Percentiles rank a stretch among this genome's conserved stretches.
Conservation (phyloP, 371 early-diverging fungal genomes). For the Funneliformis caledonium region DNA sequence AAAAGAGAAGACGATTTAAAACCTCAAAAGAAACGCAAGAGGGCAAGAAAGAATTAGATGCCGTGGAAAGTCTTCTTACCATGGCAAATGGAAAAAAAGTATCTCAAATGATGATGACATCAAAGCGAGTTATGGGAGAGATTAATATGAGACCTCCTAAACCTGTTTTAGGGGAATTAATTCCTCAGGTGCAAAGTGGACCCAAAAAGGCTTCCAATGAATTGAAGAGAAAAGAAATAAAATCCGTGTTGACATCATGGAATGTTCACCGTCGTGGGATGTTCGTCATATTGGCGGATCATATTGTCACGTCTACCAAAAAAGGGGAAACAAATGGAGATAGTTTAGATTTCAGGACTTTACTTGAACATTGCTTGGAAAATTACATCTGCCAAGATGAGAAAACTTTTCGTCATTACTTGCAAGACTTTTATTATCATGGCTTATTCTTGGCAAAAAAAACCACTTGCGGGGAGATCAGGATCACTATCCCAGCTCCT, state of each 20-base stretch:
- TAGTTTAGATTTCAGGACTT: not conserved
- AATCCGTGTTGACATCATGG: conserved; percentile 41
- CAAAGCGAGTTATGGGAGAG: not conserved
- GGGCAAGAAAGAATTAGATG: not conserved
- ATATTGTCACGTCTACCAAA: not conserved
- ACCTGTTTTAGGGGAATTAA: not conserved
- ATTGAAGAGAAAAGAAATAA: not conserved
- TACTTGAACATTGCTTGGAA: not conserved
- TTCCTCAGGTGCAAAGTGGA: not conserved
- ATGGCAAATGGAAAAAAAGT: not conserved
- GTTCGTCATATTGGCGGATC: not conserved
- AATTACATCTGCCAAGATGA: not conserved
- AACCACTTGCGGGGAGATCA: not conserved
- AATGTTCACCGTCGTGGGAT: not conserved
- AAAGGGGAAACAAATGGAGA: not conserved
- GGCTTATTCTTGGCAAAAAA: not conserved
- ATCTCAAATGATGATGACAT: not conserved
- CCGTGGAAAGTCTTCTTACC: not conserved
- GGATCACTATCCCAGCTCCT: not conserved
- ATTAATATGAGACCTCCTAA: not conserved
- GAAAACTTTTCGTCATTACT: not conserved
- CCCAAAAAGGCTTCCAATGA: not conserved
- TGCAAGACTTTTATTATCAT: not conserved
- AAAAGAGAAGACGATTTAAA: not conserved
- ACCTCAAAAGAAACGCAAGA: not conserved